These are phyloP conservation scores for Taiozyma sp. DNA, from an alignment of 1,139 yeast species.

Conservation along the genomic window DNA sequence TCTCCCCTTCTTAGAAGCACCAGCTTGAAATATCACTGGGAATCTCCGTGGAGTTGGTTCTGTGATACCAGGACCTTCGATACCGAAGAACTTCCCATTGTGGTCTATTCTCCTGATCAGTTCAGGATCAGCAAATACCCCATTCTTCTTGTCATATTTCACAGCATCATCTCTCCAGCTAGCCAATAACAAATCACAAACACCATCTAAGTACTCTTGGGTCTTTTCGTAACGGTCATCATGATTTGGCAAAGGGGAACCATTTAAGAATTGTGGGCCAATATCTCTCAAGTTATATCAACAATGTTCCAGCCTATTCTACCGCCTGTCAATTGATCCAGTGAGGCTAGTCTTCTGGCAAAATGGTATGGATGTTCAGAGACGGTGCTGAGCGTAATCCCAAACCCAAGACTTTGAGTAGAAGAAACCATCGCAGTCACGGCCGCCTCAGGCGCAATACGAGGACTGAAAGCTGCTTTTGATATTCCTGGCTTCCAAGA, in stretches of 20 bases:
- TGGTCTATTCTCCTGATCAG: conserved; percentile 31
- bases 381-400: conserved; percentile 36
- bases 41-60: conserved; percentile 37
- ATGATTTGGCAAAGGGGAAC: conserved; percentile 32
- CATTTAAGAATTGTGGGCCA: conserved; percentile 30
- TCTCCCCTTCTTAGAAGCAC: conserved; percentile 34
- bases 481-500: conserved; percentile 31
- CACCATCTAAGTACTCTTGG: conserved; percentile 33
- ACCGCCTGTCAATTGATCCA: conserved; percentile 36
- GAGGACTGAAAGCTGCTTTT: conserved; percentile 32
- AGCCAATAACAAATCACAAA: conserved; percentile 32
- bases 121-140: conserved; percentile 30
- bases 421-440: conserved; percentile 35
- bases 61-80: conserved; percentile 34
- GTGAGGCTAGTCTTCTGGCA: conserved; percentile 35
- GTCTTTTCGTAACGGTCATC: conserved; percentile 35
- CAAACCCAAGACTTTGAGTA: conserved; percentile 34
- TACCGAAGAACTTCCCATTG: conserved; percentile 32
- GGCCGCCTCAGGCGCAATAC: conserved; percentile 31
- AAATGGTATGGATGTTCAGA: conserved; percentile 38
- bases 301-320: conserved; percentile 41
- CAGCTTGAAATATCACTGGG: conserved; percentile 38
- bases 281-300: conserved; percentile 31
- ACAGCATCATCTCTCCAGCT: conserved; percentile 40
- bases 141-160: conserved; percentile 24